A percentile compares a stretch with the other conserved stretches of the same genome.
phyloP scores from a whole-genome alignment of 306 rosid genomes.

The Lathyrus tuberosus region DNA sequence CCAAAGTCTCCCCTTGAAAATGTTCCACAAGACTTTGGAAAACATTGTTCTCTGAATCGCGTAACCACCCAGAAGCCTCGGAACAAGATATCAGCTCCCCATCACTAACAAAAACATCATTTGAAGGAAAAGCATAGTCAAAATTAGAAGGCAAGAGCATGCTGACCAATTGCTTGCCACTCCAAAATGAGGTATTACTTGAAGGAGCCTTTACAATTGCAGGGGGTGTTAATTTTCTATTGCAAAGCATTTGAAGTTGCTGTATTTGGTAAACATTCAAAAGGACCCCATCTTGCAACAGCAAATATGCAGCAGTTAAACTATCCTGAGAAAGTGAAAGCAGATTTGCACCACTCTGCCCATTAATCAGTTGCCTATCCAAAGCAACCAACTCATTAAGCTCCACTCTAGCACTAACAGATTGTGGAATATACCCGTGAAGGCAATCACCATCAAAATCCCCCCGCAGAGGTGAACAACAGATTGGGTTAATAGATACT shows the following conservation, averaged over 20 bases:
- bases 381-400: constrained; percentile 81
- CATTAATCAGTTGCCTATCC: constrained; percentile 75
- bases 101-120: constrained; percentile 49
- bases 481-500: constrained; percentile 79
- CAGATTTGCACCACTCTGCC: constrained; percentile 86
- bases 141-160: constrained; percentile 74
- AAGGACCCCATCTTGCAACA: constrained; percentile 62
- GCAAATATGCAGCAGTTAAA: constrained; percentile 79
- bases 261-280: constrained; percentile 72
- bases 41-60: constrained; percentile 62
- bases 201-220: constrained; percentile 68
- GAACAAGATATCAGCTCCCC: constrained; percentile 81
- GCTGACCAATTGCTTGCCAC: constrained; percentile 84
- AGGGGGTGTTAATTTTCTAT: constrained; percentile 46
- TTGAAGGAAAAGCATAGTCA: constrained; percentile 57
- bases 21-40: constrained; percentile 64
- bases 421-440: constrained; percentile 91
- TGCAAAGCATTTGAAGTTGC: constrained; percentile 75
- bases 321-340: constrained; percentile 92
- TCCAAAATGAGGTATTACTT: constrained; percentile 57
- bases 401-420: constrained; percentile 76
- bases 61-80: constrained; percentile 80
- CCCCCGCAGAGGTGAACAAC: constrained; percentile 93
- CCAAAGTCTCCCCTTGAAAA: constrained; percentile 53
- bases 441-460: constrained; percentile 99